phyloP scores from a whole-genome alignment of 768 basidiomycete genomes.

The Agrocybe praecox region DNA sequence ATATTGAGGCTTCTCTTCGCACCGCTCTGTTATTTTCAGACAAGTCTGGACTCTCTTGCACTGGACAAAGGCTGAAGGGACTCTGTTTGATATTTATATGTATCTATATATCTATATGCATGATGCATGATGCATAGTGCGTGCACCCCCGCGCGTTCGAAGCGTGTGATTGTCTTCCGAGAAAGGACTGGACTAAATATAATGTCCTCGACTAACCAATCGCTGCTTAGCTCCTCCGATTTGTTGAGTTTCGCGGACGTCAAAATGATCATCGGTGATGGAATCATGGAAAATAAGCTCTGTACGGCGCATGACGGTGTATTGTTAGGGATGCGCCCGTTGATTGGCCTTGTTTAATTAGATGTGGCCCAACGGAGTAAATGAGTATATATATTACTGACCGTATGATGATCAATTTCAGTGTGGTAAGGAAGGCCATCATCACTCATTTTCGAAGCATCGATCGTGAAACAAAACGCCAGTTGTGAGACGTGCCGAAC shows the following conservation, averaged over 20 bases:
- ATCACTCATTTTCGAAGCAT: slow-evolving; percentile 6
- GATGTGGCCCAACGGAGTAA: background rate
- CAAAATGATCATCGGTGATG: slow-evolving; percentile 6
- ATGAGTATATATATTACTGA: background rate
- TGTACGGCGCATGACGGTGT: background rate
- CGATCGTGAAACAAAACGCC: slow-evolving; percentile 4
- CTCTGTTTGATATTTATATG: too few species aligned
- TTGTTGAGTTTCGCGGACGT: slow-evolving; percentile 10
- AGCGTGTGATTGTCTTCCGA: slow-evolving; percentile 7
- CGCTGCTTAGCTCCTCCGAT: slow-evolving; percentile 1
- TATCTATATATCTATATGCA: too few species aligned
- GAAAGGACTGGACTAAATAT: slow-evolving; percentile 14
- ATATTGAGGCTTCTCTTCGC: slow-evolving; percentile 26
- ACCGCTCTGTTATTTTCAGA: slow-evolving; percentile 19
- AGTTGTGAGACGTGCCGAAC: slow-evolving; percentile 1
- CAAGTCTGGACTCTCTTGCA: slow-evolving; percentile 7
- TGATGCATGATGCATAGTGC: too few species aligned
- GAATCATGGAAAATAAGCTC: slow-evolving; percentile 11
- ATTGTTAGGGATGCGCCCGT: too few species aligned
- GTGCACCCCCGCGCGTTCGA: background rate
- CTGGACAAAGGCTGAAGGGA: too few species aligned
- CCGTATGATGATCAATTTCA: background rate
- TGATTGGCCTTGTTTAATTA: slow-evolving; percentile 7
- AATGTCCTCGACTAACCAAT: background rate
- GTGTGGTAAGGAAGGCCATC: too few species aligned